phyloP scores from a whole-genome alignment of 2,329 filamentous ascomycete genomes.

The Fusarium globosum region DNA sequence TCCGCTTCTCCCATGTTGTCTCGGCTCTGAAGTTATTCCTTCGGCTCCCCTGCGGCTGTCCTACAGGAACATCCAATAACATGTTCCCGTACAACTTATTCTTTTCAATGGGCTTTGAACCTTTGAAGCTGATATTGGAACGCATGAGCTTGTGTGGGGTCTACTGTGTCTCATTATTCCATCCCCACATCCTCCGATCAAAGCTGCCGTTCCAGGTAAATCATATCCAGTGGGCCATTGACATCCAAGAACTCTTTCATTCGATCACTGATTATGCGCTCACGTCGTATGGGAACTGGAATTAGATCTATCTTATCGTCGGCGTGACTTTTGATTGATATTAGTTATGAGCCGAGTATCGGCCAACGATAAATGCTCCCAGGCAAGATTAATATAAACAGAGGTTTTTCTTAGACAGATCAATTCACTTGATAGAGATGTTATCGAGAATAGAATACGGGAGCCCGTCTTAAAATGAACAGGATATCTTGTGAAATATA shows the following conservation, averaged over 20 bases:
- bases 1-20: not conserved
- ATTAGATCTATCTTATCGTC: not conserved
- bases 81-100: conserved; percentile 21
- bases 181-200: conserved; percentile 28
- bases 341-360: not conserved
- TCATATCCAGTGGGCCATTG: conserved; percentile 12
- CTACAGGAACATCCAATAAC: not conserved
- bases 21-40: conserved; percentile 6
- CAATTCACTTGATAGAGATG: not conserved
- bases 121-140: conserved; percentile 16
- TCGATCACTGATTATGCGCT: conserved; percentile 3
- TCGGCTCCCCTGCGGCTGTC: not conserved
- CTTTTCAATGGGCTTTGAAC: not conserved
- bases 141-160: conserved; percentile 36
- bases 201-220: conserved; percentile 27
- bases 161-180: conserved; percentile 29
- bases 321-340: not conserved
- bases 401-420: not conserved
- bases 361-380: not conserved
- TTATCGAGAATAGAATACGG: not conserved
- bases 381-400: not conserved
- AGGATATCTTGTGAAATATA: not conserved
- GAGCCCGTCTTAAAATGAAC: not conserved
- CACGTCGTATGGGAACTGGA: not conserved
- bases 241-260: conserved; percentile 13